Base-by-base conservation (phyloP, 495 filamentous ascomycete species). In the Lasiosphaeris hirsuta region DNA sequence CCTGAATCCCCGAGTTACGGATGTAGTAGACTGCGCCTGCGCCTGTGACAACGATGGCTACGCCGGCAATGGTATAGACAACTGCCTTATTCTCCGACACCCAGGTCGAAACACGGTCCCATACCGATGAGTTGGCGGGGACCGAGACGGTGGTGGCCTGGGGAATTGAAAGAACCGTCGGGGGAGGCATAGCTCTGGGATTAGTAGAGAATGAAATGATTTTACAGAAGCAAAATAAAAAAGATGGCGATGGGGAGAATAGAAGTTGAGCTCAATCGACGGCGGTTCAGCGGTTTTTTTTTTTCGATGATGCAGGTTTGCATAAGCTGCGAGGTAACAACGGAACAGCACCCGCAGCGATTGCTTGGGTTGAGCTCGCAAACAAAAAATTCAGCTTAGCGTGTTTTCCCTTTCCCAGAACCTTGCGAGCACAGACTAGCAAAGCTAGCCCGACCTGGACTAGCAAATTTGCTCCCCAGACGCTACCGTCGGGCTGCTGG, bases 61-160 rank as follows among this genome's bases (percentile, higher is more conserved):
- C 87, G 71, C 93, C 94, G 55, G 90, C 90, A 75, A 97, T 89
- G 60, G 95, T 96, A 73, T 96, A 98, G 39, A 96, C 94, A 45
- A 92, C 78, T 40, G 87, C 89, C 76, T 96, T 98, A 71, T 98
- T 87, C 66, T 97, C 94, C 0, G 92, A 90, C 19, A 88, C 90
- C 91, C 93, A 98, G 72, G 82, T 88, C 60, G 90, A 88, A 66
- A 97, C 74, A 57, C 92, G 86, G 72, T 93, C 87, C 90, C 90
- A 96, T 51, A 95, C 69, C 17, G 92, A 90, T 58, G 88, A 81
- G 40, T 78, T 68, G 58, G 74, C 73, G 9, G 74, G 65, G 43
- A 80, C 49, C 14, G 70, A 66, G 23, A 75, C 59, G 11, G 63
- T 56, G 19, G 68, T 63, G 50, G 60, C 73, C 62, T 67, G 60